Percentiles rank a stretch among this genome's conserved stretches.
These are phyloP conservation scores for Phytophthora litchii DNA, from an alignment of 352 stramenopile genomes.

Conservation along the genomic window DNA sequence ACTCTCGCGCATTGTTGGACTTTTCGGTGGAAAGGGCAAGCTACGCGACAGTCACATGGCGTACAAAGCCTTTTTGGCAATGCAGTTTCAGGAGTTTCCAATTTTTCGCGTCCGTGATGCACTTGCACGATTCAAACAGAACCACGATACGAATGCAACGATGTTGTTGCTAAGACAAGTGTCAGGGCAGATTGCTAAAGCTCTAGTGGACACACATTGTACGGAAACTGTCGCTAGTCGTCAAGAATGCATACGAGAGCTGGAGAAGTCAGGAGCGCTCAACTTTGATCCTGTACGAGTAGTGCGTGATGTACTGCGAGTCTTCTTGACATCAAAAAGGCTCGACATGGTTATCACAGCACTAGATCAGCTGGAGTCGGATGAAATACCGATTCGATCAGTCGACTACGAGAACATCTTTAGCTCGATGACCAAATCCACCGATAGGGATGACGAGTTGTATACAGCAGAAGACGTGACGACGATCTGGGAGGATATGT, in stretches of 20 bases:
- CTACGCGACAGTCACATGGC: constrained; percentile 37
- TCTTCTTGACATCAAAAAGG: constrained; percentile 38
- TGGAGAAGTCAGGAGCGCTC: constrained; percentile 20
- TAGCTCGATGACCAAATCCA: constrained; percentile 45
- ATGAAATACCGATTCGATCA: constrained; percentile 37
- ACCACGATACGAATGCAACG: constrained; percentile 41
- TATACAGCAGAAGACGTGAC: constrained; percentile 48
- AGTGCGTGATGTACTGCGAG: constrained; percentile 34
- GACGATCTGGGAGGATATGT: constrained; percentile 52
- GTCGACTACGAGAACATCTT: constrained; percentile 50
- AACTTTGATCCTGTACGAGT: constrained; percentile 29
- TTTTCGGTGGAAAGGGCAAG: constrained; percentile 33
- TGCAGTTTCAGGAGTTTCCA: constrained; percentile 44
- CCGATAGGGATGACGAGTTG: constrained; percentile 1
- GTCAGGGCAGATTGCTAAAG: constrained; percentile 36
- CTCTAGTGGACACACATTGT: constrained; percentile 15
- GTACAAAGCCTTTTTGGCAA: constrained; percentile 51
- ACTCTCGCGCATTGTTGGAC: constrained; percentile 30
- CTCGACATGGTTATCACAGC: constrained; percentile 39
- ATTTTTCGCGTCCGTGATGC: constrained; percentile 55
- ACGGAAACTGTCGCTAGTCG: constrained; percentile 14
- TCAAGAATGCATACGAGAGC: constrained; percentile 20
- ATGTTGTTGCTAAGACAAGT: constrained; percentile 43
- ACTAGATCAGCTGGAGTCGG: constrained; percentile 39
- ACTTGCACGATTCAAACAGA: constrained; percentile 48